phyloP scores from a whole-genome alignment of 2,329 filamentous ascomycete genomes.

The Colletotrichum nymphaeae region DNA sequence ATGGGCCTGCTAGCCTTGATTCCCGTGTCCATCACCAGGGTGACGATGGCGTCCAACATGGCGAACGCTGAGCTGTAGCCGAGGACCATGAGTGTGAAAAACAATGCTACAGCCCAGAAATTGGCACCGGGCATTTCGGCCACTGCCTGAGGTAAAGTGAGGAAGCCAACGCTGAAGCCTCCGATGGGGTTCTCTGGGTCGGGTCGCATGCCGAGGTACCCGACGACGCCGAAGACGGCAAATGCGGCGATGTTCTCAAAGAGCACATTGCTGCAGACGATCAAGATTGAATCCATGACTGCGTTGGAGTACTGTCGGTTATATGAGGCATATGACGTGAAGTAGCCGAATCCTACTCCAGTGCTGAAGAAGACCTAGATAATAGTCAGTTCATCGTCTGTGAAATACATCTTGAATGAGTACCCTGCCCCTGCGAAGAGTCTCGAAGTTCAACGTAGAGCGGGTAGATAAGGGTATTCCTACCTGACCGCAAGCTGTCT shows the following conservation, averaged over 20 bases:
- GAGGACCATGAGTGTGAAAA: slow-evolving; percentile 68
- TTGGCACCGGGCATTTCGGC: slow-evolving; percentile 67
- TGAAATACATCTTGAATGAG: too few species aligned
- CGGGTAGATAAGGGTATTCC: rapidly evolving
- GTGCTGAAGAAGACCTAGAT: slow-evolving; percentile 66
- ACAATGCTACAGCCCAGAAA: slow-evolving; percentile 68
- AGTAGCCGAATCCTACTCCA: slow-evolving; percentile 69
- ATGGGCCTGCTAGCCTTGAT: slow-evolving; percentile 56
- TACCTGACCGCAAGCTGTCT: slow-evolving; percentile 66
- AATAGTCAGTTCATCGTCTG: background rate
- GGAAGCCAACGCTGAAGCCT: slow-evolving; percentile 67
- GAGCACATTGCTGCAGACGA: slow-evolving; percentile 65
- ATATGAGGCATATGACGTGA: slow-evolving; percentile 69
- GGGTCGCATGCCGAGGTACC: slow-evolving; percentile 53
- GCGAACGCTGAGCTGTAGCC: slow-evolving; percentile 70
- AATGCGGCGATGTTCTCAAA: slow-evolving; percentile 66
- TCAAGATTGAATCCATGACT: slow-evolving; percentile 68
- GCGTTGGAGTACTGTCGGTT: slow-evolving; percentile 69
- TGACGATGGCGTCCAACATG: slow-evolving; percentile 68
- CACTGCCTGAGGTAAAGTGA: slow-evolving; percentile 68
- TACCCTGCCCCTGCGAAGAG: background rate
- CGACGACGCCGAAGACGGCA: slow-evolving; percentile 66
- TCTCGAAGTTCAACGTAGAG: too few species aligned
- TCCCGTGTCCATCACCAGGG: slow-evolving; percentile 64
- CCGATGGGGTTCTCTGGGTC: slow-evolving; percentile 56